These are phyloP conservation scores for Sphaerosporella brunnea DNA, from an alignment of 495 filamentous ascomycete species.

Conservation along the genomic window DNA sequence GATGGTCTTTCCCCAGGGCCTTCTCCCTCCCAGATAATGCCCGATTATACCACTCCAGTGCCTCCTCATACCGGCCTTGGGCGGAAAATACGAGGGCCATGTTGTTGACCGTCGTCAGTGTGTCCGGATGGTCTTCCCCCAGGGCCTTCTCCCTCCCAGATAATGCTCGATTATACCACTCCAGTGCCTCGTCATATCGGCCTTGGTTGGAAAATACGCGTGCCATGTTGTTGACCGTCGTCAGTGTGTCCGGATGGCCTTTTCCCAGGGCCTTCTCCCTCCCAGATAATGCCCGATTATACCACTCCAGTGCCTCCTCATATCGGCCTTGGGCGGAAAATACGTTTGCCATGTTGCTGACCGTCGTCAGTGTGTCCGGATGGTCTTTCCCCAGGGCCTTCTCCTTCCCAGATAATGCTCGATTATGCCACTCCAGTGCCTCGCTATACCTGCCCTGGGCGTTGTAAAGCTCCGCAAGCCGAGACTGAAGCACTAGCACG, in stretches of 20 bases:
- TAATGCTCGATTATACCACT: background rate
- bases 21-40: slow-evolving; percentile 4
- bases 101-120: background rate
- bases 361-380: background rate
- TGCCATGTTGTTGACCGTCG: background rate
- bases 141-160: background rate
- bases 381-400: background rate
- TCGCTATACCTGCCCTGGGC: background rate
- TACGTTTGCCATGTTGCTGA: background rate
- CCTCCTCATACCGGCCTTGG: slow-evolving; percentile 5
- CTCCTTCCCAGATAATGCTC: background rate
- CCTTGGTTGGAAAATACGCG: too few species aligned
- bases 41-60: slow-evolving; percentile 5
- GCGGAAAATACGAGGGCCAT: background rate
- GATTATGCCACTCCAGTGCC: background rate
- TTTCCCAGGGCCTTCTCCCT: background rate
- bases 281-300: background rate
- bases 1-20: slow-evolving; percentile 2
- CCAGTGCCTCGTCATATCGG: background rate
- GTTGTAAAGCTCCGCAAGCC: background rate
- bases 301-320: background rate
- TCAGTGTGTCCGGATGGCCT: background rate
- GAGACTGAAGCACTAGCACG: background rate
- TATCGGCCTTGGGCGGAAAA: background rate
- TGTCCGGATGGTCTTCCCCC: background rate